phyloP scores from a whole-genome alignment of 176 grass and related monocot genomes.

The Musa itinerans region DNA sequence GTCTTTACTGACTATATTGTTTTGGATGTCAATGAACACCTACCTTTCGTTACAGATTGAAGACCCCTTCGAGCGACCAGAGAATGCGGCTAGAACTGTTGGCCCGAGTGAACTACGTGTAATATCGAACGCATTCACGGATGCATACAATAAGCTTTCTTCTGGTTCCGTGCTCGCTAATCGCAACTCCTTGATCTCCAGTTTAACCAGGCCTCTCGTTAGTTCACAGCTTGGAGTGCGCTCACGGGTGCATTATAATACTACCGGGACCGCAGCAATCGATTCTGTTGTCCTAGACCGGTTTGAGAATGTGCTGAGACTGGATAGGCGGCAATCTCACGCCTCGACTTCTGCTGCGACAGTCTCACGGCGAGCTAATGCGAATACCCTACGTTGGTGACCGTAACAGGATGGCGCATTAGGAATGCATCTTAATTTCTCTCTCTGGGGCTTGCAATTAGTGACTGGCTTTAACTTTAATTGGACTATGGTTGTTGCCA shows the following conservation, averaged over 20 bases:
- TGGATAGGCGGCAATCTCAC: no score
- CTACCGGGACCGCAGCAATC: background rate
- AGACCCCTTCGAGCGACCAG: conserved; percentile 22
- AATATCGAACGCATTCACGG: conserved; percentile 12
- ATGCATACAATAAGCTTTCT: conserved; percentile 1
- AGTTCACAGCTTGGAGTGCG: background rate
- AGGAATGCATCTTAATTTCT: no score
- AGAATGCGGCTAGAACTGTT: conserved; percentile 24
- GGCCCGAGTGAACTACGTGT: background rate
- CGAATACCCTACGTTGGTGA: no score
- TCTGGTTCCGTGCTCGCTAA: background rate
- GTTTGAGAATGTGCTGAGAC: background rate
- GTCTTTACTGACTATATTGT: no score
- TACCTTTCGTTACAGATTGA: background rate
- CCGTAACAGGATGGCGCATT: no score
- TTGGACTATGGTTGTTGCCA: no score
- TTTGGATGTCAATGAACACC: no score
- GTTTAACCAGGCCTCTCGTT: conserved; percentile 1
- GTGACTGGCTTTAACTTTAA: no score
- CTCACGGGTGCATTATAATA: background rate
- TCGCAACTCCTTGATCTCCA: background rate
- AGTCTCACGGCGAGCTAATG: no score
- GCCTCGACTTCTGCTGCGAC: no score
- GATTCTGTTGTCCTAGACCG: no score
- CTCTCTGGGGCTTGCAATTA: no score